Evolutionary conservation across 306 rosid genomes (phyloP).

Genomic region (Carpinus viminea): DNA sequence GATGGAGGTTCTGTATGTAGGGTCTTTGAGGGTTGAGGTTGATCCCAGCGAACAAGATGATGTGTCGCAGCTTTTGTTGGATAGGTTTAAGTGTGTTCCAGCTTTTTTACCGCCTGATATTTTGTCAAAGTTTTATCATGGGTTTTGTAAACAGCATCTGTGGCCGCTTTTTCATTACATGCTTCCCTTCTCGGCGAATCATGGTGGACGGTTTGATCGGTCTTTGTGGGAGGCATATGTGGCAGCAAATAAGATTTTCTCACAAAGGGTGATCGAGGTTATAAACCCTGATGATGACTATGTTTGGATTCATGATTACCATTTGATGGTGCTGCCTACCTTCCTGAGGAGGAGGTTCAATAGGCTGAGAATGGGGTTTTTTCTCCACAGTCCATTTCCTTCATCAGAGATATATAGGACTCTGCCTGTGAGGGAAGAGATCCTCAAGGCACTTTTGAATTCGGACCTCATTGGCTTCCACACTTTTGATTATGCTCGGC

Average conservation of each 20-base stretch:
- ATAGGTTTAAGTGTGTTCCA: constrained; percentile 66
- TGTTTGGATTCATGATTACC: constrained; percentile 76
- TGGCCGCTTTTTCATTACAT: constrained; percentile 77
- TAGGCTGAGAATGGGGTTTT: constrained; percentile 65
- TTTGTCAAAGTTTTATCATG: constrained; percentile 55
- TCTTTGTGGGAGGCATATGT: constrained; percentile 73
- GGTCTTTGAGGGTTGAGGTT: constrained; percentile 56
- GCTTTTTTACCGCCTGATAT: constrained; percentile 58
- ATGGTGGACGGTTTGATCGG: constrained; percentile 67
- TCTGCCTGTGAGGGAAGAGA: constrained; percentile 67
- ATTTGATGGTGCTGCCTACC: constrained; percentile 69
- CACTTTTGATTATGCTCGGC: constrained; percentile 76
- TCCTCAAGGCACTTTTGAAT: constrained; percentile 64
- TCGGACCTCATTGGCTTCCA: constrained; percentile 71
- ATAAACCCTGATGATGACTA: constrained; percentile 68
- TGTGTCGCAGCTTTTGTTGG: constrained; percentile 57
- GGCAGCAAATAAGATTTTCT: constrained; percentile 66
- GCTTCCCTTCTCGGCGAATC: constrained; percentile 62
- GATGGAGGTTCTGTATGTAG: constrained; percentile 67
- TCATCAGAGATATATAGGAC: constrained; percentile 70
- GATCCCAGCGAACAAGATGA: constrained; percentile 58
- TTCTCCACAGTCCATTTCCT: constrained; percentile 70
- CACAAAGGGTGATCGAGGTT: constrained; percentile 66
- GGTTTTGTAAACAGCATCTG: constrained; percentile 69
- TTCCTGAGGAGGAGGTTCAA: constrained; percentile 67